These are phyloP conservation scores for Entelexis sorbosivorans DNA, from an alignment of 1,139 yeast genomes.

Conservation along the genomic window DNA sequence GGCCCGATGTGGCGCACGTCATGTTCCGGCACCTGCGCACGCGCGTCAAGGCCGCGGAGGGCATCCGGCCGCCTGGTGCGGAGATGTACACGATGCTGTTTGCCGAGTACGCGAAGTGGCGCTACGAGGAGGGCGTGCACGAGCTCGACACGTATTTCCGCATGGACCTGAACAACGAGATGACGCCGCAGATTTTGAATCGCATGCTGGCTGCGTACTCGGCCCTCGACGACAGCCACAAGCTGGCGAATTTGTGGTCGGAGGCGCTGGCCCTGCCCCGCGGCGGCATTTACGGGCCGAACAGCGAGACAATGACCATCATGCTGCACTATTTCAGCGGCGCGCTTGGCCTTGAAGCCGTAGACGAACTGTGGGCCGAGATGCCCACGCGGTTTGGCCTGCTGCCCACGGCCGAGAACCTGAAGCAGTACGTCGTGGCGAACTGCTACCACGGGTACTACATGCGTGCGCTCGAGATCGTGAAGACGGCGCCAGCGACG, in stretches of 20 bases:
- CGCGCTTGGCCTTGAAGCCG: constrained; percentile 42
- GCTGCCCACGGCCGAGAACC: constrained; percentile 45
- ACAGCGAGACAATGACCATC: constrained; percentile 57
- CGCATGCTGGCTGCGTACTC: constrained; percentile 57
- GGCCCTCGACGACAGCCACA: constrained; percentile 48
- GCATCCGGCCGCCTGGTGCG: constrained; percentile 52
- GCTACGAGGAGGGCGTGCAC: constrained; percentile 57
- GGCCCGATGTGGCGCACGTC: constrained; percentile 55
- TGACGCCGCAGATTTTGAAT: constrained; percentile 51
- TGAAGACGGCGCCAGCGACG: constrained; percentile 38
- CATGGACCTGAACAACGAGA: constrained; percentile 51
- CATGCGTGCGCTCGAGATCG: constrained; percentile 46
- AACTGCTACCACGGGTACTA: constrained; percentile 60
- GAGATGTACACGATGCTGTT: constrained; percentile 55
- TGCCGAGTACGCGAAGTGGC: constrained; percentile 46
- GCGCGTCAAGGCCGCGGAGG: constrained; percentile 43
- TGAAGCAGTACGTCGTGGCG: constrained; percentile 57
- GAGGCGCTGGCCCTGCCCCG: constrained; percentile 44
- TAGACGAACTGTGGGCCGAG: constrained; percentile 53
- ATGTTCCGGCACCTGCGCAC: constrained; percentile 55
- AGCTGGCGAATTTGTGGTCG: constrained; percentile 53
- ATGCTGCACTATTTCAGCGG: constrained; percentile 61
- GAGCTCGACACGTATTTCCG: constrained; percentile 57
- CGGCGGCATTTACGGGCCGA: constrained; percentile 36
- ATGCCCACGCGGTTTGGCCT: constrained; percentile 43